A percentile compares a stretch with the other conserved stretches of the same genome.
Conservation (phyloP, 108 stramenopile species). For the Chaetoceros muelleri region DNA sequence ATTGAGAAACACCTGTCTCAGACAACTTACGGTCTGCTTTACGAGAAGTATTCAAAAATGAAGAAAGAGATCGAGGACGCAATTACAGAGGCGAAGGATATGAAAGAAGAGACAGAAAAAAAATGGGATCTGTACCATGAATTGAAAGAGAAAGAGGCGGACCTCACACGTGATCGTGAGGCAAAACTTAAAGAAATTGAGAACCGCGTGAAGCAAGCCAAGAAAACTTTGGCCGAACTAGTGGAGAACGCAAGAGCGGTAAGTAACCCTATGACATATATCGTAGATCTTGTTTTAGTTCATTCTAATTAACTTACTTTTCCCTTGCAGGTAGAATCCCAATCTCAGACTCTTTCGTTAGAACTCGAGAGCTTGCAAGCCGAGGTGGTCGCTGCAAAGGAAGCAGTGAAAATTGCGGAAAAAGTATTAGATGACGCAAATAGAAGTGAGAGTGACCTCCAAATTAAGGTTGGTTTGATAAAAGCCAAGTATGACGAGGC, state of each 20-base stretch:
- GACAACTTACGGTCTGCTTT: constrained; percentile 71
- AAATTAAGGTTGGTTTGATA: constrained; percentile 71
- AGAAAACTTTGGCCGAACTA: constrained; percentile 38
- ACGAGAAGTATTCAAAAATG: constrained; percentile 60
- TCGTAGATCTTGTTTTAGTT: neutral
- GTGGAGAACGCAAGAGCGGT: constrained; percentile 58
- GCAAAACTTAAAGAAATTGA: constrained; percentile 65
- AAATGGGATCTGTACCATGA: constrained; percentile 77
- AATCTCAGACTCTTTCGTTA: constrained; percentile 59
- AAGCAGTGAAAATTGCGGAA: constrained; percentile 45
- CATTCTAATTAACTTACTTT: neutral
- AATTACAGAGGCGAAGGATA: constrained; percentile 36
- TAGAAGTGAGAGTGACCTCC: constrained; percentile 40
- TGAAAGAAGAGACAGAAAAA: constrained; percentile 58
- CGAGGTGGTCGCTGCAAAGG: constrained; percentile 54
- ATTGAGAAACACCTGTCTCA: constrained; percentile 84
- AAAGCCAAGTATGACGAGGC: constrained; percentile 70
- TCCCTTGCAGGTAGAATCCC: constrained; percentile 36
- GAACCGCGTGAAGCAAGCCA: constrained; percentile 48
- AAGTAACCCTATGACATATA: constrained; percentile 8
- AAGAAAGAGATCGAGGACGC: constrained; percentile 53
- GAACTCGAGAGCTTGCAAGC: constrained; percentile 68
- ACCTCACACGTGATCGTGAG: constrained; percentile 69
- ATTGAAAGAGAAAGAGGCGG: constrained; percentile 70
- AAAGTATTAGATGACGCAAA: constrained; percentile 47